Evolutionary conservation across 176 grass and related monocot species (phyloP), one percentile per base, ranked within the genome.

Genomic region (Canna indica): DNA sequence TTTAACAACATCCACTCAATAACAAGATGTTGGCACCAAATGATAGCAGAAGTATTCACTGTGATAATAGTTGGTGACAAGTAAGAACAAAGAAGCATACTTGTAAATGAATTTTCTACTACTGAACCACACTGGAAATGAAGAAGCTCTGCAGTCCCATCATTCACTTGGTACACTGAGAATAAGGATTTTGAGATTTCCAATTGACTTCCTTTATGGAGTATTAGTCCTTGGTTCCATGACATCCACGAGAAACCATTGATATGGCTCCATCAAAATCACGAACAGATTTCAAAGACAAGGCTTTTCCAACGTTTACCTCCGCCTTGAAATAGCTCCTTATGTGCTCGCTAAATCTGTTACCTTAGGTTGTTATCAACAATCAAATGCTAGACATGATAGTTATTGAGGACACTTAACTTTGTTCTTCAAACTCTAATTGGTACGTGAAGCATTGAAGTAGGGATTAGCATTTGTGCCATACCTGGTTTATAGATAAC

Each of bases 101-200:
- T 91, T 78, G 92, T 96, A 80, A 91, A 96, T 76, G 88, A 88
- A 87, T 96, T 96, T 77, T 91, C 88, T 79, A 85, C 84, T 86
- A 96, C 91, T 69, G 73, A 85, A 66, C 81, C 73, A 48, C 88
- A 83, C n/a, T 50, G 92, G 92, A 74, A 91, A 73, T 66, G 91
- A 84, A 32, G 91, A 67, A 78, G 83, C 68, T 71, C 85, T 68
- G 89, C 85, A 10, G 83, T 96, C 79, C 88, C 88, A 47, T 88
- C 89, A 73, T 88, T 83, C 74, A 78, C 91, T 88, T 96, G 83
- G 85, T 59, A 96, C 83, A 88, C 91, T 91, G 42, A 96, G 74
- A 52, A 89, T 73, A 71, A 88, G 92, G 73, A 88, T 87, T 83
- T 86, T 96, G 54, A 91, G 50, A 48, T 31, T 24, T 14, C 73